These are phyloP conservation scores for Adiantum capillusveneris DNA, from an alignment of 75 land plant genomes.

Conservation along the genomic window DNA sequence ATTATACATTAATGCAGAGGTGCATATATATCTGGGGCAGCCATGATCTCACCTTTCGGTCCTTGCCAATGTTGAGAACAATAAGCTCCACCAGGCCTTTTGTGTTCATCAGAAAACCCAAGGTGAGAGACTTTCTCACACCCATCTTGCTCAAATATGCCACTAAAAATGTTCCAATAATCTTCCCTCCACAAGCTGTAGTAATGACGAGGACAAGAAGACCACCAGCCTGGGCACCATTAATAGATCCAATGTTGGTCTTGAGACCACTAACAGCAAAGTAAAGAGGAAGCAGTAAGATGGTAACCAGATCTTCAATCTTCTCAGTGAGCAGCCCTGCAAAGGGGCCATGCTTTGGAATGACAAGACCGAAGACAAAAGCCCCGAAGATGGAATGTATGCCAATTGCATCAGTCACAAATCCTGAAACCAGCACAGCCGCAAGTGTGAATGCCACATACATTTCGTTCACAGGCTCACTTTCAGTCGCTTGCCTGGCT, in stretches of 20 bases:
- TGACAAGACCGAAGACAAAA: slow-evolving; percentile 46
- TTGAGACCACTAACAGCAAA: slow-evolving; percentile 57
- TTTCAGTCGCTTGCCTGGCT: slow-evolving; percentile 21
- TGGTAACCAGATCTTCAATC: slow-evolving; percentile 48
- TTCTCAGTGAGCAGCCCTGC: slow-evolving; percentile 44
- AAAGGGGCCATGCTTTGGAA: too few species aligned
- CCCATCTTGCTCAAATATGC: slow-evolving; percentile 20
- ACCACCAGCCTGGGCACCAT: too few species aligned
- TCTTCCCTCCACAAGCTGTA: slow-evolving; percentile 47
- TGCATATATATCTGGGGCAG: too few species aligned
- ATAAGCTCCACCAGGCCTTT: too few species aligned
- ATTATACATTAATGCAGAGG: too few species aligned
- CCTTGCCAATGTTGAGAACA: slow-evolving; percentile 59
- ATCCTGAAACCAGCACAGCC: slow-evolving; percentile 43
- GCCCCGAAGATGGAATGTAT: slow-evolving; percentile 57
- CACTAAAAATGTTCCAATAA: slow-evolving; percentile 38
- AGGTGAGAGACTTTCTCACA: slow-evolving; percentile 30
- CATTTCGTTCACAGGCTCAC: slow-evolving; percentile 34
- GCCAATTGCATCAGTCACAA: slow-evolving; percentile 45
- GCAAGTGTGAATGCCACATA: slow-evolving; percentile 32
- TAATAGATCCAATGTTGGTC: slow-evolving; percentile 39
- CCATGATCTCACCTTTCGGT: slow-evolving; percentile 33
- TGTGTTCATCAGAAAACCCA: slow-evolving; percentile 54
- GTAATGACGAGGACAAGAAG: too few species aligned
- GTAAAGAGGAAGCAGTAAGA: slow-evolving; percentile 46